Evolutionary conservation across 352 stramenopile genomes (phyloP), one percentile per base, ranked within the genome.

Genomic region (Globisporangium viniferum): DNA sequence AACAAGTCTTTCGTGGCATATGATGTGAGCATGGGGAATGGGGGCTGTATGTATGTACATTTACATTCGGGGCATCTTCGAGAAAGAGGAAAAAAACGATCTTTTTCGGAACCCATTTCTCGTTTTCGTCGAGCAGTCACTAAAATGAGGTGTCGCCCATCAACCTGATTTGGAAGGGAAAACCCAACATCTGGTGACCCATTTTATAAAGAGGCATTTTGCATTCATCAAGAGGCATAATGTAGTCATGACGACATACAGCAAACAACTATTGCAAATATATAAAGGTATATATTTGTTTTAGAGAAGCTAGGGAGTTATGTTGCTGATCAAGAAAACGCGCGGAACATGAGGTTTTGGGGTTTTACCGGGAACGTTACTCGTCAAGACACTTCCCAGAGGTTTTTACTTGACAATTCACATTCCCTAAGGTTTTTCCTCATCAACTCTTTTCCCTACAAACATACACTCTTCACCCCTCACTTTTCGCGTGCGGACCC

Each of bases 31-130:
- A 51, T 24, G 44, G 18, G 5, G 39, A 48, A 48, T 20, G 35
- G 14, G 39, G 15, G n/a, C 5, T 49, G 12, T 48, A 14, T 48
- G 8, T 44, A 2, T 15, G 39, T 39, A 12, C 36, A 44, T 44
- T 33, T 6, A 46, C 39, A 0, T 46, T 46, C 39, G 39, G 4
- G 39, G 39, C 12, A 46, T 20, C 36, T 44, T 33, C 31, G 18
- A 51, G 44, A 51, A 18, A 48, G 14, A 51, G 5, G 24, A 24
- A 51, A 18, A 51, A 20, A 51, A 24, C 18, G 18, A 24, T 24
- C 33, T 62, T 60, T 62, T 62, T 62, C 55, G 55, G 55, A 61
- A 61, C 18, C 55, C 55, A 61, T 61, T 46, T 61, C 18, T 27
- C 31, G 22, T 10, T 35, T 61, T 20, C n/a, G 20, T 61, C 33